These are phyloP conservation scores for Monilinia vaccinii-corymbosi DNA, from an alignment of 2,329 filamentous ascomycete species.

Conservation along the genomic window DNA sequence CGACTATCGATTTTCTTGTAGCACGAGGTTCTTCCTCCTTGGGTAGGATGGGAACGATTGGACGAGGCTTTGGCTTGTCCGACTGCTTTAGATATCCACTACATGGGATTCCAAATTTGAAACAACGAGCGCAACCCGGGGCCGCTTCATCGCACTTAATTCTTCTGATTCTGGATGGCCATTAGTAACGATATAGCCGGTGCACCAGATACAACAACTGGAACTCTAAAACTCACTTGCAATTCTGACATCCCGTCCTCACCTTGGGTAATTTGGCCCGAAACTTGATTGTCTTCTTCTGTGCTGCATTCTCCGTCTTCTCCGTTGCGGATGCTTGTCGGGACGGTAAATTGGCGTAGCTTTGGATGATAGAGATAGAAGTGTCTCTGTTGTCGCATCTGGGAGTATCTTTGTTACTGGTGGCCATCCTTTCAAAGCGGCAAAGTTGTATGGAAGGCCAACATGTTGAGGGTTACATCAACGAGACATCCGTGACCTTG, in stretches of 20 bases:
- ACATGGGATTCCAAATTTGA: slow-evolving; percentile 14
- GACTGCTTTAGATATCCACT: slow-evolving; percentile 14
- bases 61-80: background rate
- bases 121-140: slow-evolving; percentile 17
- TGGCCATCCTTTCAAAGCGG: background rate
- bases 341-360: too few species aligned
- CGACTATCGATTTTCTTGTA: background rate
- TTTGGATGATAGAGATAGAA: background rate
- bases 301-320: background rate
- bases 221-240: slow-evolving; percentile 10
- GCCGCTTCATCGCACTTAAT: slow-evolving; percentile 21
- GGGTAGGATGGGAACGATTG: background rate
- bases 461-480: background rate
- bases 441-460: background rate
- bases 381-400: background rate
- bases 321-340: background rate
- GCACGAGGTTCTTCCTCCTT: background rate
- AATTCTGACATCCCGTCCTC: slow-evolving; percentile 12
- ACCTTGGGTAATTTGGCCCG: slow-evolving; percentile 9
- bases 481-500: background rate
- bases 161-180: slow-evolving; percentile 36
- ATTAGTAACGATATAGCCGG: background rate
- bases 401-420: background rate
- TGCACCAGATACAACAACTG: background rate
- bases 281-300: background rate